phyloP scores from a whole-genome alignment of 768 basidiomycete genomes.

The Asterophora lycoperdoides region DNA sequence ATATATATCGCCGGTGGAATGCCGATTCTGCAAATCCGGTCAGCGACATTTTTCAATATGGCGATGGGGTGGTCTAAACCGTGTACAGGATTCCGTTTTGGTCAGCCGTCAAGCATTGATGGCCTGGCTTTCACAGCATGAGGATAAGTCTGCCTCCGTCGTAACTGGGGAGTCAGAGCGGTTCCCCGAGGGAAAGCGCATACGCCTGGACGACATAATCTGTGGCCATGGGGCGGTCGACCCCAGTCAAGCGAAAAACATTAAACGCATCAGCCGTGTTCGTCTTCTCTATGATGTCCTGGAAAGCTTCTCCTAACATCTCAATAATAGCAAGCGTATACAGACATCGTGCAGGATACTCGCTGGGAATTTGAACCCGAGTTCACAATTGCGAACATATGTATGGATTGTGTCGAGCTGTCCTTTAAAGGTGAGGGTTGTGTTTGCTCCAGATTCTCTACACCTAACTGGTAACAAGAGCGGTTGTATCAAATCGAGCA shows the following conservation, averaged over 20 bases:
- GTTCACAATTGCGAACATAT: slow-evolving; percentile 50
- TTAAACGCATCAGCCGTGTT: slow-evolving; percentile 68
- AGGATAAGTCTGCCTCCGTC: slow-evolving; percentile 20
- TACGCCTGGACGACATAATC: slow-evolving; percentile 43
- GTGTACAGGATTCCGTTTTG: slow-evolving; percentile 46
- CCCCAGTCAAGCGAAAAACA: slow-evolving; percentile 51
- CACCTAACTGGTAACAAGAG: slow-evolving; percentile 44
- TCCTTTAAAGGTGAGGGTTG: slow-evolving; percentile 51
- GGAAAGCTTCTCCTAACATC: not conserved
- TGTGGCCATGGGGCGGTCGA: slow-evolving; percentile 63
- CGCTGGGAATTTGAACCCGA: slow-evolving; percentile 45
- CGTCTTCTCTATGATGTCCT: slow-evolving; percentile 7
- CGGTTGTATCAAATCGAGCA: slow-evolving; percentile 67
- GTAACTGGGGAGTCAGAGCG: slow-evolving; percentile 5
- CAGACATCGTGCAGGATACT: slow-evolving; percentile 39
- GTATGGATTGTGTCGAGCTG: slow-evolving; percentile 51
- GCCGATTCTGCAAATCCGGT: slow-evolving; percentile 47
- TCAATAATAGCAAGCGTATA: slow-evolving; percentile 37
- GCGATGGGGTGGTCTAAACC: not conserved
- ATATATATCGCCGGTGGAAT: slow-evolving; percentile 64
- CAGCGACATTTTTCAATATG: slow-evolving; percentile 6
- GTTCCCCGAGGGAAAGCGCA: slow-evolving; percentile 16
- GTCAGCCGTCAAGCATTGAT: slow-evolving; percentile 58
- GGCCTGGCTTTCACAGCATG: slow-evolving; percentile 50
- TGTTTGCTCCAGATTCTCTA: not conserved